Percentiles rank a stretch among this genome's conserved stretches.
Evolutionary conservation across 1,284 basidiomycete genomes (phyloP).

Genomic region (Ganoderma sinense): DNA sequence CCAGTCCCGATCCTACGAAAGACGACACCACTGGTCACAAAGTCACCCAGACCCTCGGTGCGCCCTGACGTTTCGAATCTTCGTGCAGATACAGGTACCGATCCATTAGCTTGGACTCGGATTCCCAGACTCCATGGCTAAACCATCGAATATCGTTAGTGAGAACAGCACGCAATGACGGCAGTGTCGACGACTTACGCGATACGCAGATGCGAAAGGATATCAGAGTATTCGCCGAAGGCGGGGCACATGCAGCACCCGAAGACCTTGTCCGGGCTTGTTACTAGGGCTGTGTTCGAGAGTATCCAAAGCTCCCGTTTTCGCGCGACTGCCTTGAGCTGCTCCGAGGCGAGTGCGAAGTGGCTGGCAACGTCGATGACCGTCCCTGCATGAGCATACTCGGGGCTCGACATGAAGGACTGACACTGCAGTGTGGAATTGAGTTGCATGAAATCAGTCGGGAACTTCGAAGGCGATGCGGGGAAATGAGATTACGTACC

Average conservation of each 20-base stretch:
- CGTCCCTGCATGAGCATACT: not conserved
- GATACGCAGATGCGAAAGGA: not conserved
- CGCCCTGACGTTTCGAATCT: not conserved
- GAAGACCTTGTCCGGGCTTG: not conserved
- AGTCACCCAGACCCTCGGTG: not conserved
- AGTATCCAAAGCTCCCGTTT: not conserved
- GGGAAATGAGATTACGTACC: conserved; percentile 11
- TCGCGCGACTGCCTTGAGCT: not conserved
- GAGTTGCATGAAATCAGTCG: not conserved
- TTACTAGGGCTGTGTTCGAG: not conserved
- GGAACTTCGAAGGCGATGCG: not conserved
- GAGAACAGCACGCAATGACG: not conserved
- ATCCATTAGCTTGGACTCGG: not conserved
- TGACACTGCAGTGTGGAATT: not conserved
- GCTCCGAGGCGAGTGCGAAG: not conserved
- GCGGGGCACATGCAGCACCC: not conserved
- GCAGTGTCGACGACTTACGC: not conserved
- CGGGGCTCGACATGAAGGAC: not conserved
- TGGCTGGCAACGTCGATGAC: not conserved
- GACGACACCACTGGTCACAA: no score
- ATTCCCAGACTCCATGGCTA: not conserved
- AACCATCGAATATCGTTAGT: not conserved
- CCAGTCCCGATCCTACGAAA: no score
- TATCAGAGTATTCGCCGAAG: not conserved
- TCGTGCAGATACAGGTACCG: conserved; percentile 2